These are phyloP conservation scores for Rhizopogon rudus DNA, from an alignment of 768 basidiomycete species.

Conservation along the genomic window DNA sequence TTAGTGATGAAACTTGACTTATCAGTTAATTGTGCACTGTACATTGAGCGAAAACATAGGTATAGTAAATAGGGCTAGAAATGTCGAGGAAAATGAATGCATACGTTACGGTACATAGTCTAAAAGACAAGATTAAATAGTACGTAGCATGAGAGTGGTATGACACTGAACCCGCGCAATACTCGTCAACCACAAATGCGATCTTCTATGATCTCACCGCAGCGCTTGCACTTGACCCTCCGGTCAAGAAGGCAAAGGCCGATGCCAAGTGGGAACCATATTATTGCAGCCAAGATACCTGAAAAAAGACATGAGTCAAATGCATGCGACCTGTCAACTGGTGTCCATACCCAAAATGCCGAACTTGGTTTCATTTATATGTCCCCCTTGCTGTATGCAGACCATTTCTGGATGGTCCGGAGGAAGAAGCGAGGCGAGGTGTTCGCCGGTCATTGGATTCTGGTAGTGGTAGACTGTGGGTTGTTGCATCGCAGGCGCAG, in stretches of 20 bases:
- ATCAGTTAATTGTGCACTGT: too few species aligned
- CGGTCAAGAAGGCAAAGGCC: slow-evolving; percentile 75
- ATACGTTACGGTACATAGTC: neutral
- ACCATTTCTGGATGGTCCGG: slow-evolving; percentile 82
- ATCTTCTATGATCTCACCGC: slow-evolving; percentile 34
- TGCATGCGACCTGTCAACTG: neutral
- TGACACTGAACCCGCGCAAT: neutral
- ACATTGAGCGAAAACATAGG: too few species aligned
- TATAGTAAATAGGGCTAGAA: too few species aligned
- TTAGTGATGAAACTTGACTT: too few species aligned
- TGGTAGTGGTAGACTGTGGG: slow-evolving; percentile 66
- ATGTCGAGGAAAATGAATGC: neutral
- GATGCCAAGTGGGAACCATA: slow-evolving; percentile 86
- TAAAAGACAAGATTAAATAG: neutral
- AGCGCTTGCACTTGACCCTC: slow-evolving; percentile 56
- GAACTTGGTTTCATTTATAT: slow-evolving; percentile 56
- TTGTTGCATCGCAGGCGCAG: slow-evolving; percentile 27
- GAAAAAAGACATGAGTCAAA: neutral
- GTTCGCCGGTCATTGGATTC: slow-evolving; percentile 55
- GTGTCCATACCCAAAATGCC: slow-evolving; percentile 59
- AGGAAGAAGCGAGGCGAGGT: slow-evolving; percentile 58
- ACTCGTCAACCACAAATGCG: slow-evolving; percentile 26
- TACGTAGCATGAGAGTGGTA: neutral
- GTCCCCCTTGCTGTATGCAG: slow-evolving; percentile 74
- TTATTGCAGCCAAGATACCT: slow-evolving; percentile 77